Conservation (phyloP, 441 rosid genomes). For the Corymbia citriodora region DNA sequence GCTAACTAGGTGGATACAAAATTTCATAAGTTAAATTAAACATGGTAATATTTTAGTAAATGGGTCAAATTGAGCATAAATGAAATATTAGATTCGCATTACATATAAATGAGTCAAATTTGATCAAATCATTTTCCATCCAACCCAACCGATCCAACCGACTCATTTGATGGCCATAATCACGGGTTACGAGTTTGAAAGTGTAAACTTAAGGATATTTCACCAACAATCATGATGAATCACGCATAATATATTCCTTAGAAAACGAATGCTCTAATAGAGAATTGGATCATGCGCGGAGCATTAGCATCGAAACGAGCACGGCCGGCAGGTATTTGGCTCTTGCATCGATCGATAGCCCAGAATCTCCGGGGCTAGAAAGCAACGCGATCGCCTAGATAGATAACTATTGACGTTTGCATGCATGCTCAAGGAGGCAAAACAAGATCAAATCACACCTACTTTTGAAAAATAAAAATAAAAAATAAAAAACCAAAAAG, state of each 20-base stretch:
- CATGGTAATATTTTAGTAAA: neutral
- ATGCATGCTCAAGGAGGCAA: neutral
- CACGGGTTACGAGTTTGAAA: rapidly evolving
- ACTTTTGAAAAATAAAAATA: neutral
- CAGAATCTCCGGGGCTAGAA: neutral
- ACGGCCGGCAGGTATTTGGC: neutral
- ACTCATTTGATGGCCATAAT: no score
- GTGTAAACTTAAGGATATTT: neutral
- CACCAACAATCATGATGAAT: neutral
- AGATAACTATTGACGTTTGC: neutral
- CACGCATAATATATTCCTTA: rapidly evolving
- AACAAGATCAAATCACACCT: neutral
- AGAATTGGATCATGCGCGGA: neutral
- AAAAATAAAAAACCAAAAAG: neutral
- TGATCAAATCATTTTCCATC: no score
- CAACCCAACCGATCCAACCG: no score
- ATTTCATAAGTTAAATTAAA: no score
- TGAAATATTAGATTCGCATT: no score
- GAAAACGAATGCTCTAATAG: neutral
- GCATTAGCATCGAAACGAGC: neutral
- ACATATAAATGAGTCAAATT: no score
- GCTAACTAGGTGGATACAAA: neutral
- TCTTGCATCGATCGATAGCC: neutral
- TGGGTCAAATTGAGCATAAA: rapidly evolving
- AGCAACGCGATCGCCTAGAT: neutral